A percentile compares a stretch with the other conserved stretches of the same genome.
Evolutionary conservation across 176 grass and related monocot genomes (phyloP).

Genomic region (Oryza officinalis): DNA sequence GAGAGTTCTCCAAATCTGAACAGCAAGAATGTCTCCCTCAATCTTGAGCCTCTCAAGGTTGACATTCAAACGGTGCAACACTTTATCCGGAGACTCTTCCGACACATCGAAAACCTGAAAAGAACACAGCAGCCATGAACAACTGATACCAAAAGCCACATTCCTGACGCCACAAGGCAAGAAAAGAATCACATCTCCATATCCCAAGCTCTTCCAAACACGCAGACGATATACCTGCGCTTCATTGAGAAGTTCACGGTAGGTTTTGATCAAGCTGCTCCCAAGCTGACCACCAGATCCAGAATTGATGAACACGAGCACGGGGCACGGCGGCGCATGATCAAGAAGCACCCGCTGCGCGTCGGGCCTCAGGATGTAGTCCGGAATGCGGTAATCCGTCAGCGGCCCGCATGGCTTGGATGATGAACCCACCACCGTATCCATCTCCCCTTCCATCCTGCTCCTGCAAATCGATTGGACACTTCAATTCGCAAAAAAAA

Average conservation of each 20-base stretch:
- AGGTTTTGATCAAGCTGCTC: slow-evolving; percentile 70
- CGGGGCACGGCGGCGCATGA: slow-evolving; percentile 53
- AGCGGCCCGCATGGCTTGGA: slow-evolving; percentile 43
- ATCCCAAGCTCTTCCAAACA: background rate
- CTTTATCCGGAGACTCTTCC: slow-evolving; percentile 89
- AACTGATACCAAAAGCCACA: slow-evolving; percentile 17
- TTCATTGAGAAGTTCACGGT: slow-evolving; percentile 75
- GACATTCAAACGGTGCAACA: slow-evolving; percentile 69
- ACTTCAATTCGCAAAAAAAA: background rate
- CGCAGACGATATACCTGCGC: slow-evolving; percentile 61
- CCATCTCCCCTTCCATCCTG: slow-evolving; percentile 45
- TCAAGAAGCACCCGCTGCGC: slow-evolving; percentile 20
- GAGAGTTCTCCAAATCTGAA: slow-evolving; percentile 63
- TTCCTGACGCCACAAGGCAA: slow-evolving; percentile 7
- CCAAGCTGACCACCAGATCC: slow-evolving; percentile 88
- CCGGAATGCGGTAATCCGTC: slow-evolving; percentile 68
- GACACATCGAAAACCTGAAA: slow-evolving; percentile 87
- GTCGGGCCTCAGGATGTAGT: slow-evolving; percentile 75
- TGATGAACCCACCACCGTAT: slow-evolving; percentile 17
- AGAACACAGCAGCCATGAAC: slow-evolving; percentile 5
- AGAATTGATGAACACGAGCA: slow-evolving; percentile 88
- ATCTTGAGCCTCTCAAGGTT: slow-evolving; percentile 83
- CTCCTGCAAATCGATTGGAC: slow-evolving; percentile 36
- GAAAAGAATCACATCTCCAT: slow-evolving; percentile 6
- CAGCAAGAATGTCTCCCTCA: slow-evolving; percentile 51